phyloP scores from a whole-genome alignment of 1,284 basidiomycete species.

The Rhizopogon parksii region DNA sequence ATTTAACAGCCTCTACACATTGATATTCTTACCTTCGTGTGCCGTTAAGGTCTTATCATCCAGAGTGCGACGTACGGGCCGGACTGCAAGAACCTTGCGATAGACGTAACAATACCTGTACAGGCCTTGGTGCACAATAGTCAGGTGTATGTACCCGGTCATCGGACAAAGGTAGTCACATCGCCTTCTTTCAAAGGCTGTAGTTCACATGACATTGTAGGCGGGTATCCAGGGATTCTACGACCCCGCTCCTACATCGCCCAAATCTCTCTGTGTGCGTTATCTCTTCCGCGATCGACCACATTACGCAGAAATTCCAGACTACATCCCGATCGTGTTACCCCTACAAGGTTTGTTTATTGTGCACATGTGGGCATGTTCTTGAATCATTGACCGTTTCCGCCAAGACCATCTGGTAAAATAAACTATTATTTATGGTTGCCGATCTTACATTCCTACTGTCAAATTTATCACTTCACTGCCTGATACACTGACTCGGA shows the following conservation, averaged over 20 bases:
- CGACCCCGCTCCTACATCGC: conserved; percentile 63
- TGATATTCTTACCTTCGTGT: conserved; percentile 5
- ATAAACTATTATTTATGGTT: conserved; percentile 8
- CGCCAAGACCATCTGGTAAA: conserved; percentile 24
- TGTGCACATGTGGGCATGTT: conserved; percentile 5
- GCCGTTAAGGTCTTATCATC: conserved; percentile 54
- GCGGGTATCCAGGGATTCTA: conserved; percentile 67
- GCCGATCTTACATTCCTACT: background rate
- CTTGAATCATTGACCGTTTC: conserved; percentile 12
- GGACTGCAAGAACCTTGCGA: conserved; percentile 46
- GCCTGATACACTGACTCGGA: background rate
- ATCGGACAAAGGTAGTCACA: conserved; percentile 50
- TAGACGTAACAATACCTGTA: conserved; percentile 75
- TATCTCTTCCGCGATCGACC: conserved; percentile 71
- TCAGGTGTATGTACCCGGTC: conserved; percentile 74
- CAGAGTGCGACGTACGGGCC: conserved; percentile 60
- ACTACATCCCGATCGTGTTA: conserved; percentile 62
- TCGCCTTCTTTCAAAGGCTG: conserved; percentile 7
- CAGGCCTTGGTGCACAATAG: conserved; percentile 78
- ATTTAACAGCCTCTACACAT: background rate
- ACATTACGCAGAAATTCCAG: conserved; percentile 75
- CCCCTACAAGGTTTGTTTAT: conserved; percentile 64
- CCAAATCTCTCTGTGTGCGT: conserved; percentile 63
- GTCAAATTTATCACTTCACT: conserved; percentile 1
- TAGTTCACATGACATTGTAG: conserved; percentile 29